These are phyloP conservation scores for Fusarium anguioides DNA, from an alignment of 2,329 filamentous ascomycete genomes.

Conservation along the genomic window DNA sequence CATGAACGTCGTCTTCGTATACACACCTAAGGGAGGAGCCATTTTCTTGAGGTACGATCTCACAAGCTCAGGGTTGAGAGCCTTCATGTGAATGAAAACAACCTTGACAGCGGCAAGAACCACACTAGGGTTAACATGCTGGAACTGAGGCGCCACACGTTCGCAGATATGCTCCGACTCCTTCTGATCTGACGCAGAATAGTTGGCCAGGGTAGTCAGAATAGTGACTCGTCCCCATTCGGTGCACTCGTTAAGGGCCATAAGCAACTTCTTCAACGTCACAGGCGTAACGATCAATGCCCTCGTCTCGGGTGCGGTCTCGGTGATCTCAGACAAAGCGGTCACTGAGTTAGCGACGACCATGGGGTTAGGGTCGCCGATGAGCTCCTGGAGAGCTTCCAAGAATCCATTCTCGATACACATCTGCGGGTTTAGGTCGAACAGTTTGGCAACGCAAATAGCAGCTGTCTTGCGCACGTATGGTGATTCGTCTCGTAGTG, in stretches of 20 bases:
- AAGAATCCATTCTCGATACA: conserved; percentile 98
- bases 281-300: conserved; percentile 84
- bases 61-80: conserved; percentile 80
- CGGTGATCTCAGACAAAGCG: conserved; percentile 89
- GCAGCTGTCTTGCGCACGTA: conserved; percentile 98
- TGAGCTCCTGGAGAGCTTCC: conserved; percentile 92
- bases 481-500: conserved; percentile 93
- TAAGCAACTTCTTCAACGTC: conserved; percentile 92
- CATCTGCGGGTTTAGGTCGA: conserved; percentile 91
- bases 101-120: conserved; percentile 98
- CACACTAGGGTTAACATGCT: conserved; percentile 97
- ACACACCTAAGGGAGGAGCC: conserved; percentile 88
- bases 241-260: conserved; percentile 97
- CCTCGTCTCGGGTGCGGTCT: conserved; percentile 89
- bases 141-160: conserved; percentile 94
- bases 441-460: conserved; percentile 97
- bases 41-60: conserved; percentile 97
- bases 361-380: conserved; percentile 98
- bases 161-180: conserved; percentile 99
- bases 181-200: conserved; percentile 87
- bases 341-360: conserved; percentile 98
- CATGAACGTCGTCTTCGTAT: background rate
- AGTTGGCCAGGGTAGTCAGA: conserved; percentile 87
- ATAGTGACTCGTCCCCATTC: conserved; percentile 98
- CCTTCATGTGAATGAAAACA: conserved; percentile 95